Conservation (phyloP, 169 alveolate species). For the Perkinsus olseni region DNA sequence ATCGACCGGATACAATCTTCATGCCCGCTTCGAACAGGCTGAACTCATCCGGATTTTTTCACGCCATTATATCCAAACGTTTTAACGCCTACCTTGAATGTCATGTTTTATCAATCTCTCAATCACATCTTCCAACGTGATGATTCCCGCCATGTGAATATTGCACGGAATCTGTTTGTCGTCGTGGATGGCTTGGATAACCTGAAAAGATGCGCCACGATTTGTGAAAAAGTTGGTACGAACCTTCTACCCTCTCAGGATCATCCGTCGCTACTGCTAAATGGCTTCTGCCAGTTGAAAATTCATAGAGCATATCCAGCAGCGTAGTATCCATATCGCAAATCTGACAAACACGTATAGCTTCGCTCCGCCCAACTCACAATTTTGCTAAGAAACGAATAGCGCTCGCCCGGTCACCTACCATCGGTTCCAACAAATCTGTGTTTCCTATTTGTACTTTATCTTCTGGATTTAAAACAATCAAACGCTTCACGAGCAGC, state of each 20-base stretch:
- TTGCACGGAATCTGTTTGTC: constrained; percentile 8
- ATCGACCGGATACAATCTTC: not conserved
- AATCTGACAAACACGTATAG: not conserved
- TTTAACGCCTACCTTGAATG: not conserved
- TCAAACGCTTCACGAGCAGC: constrained; percentile 13
- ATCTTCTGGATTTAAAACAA: constrained; percentile 8
- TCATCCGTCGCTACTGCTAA: not conserved
- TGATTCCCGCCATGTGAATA: constrained; percentile 14
- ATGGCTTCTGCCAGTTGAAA: constrained; percentile 8
- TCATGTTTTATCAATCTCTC: constrained; percentile 1
- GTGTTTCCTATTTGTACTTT: not conserved
- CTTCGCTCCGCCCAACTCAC: not conserved
- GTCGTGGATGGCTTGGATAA: not conserved
- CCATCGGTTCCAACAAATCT: not conserved
- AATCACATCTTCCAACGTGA: constrained; percentile 14
- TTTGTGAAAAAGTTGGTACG: not conserved
- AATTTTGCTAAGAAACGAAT: not conserved
- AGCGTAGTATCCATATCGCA: not conserved
- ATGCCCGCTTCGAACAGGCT: not conserved
- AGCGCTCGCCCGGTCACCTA: not conserved
- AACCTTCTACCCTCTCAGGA: not conserved
- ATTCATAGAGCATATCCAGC: constrained; percentile 6
- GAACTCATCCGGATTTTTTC: not conserved
- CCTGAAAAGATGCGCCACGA: not conserved
- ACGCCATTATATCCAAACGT: no score